These are phyloP conservation scores for button mushroom (Agaricus bisporus) DNA, from an alignment of 768 basidiomycete species.

Conservation along the genomic window DNA sequence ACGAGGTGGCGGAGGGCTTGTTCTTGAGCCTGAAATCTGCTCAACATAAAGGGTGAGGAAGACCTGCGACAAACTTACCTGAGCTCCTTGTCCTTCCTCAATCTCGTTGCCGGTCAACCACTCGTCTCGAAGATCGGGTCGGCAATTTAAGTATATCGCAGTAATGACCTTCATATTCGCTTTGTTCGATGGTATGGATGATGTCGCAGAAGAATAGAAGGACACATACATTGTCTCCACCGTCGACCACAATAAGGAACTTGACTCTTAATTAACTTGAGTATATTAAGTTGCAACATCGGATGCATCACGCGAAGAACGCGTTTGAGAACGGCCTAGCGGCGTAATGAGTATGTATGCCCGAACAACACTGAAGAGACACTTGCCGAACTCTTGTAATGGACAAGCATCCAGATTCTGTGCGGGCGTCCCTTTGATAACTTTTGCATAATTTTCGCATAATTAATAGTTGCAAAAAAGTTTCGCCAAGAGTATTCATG, in stretches of 20 bases:
- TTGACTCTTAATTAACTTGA: conserved; percentile 98
- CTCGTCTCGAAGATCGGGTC: conserved; percentile 95
- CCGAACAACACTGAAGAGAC: background rate
- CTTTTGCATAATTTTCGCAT: conserved; percentile 97
- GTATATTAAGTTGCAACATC: conserved; percentile 86
- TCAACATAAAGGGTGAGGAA: background rate
- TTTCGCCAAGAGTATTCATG: conserved; percentile 97
- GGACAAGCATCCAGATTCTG: conserved; percentile 91
- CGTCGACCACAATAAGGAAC: conserved; percentile 97
- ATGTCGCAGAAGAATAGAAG: conserved; percentile 4
- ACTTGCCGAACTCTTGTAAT: conserved; percentile 95
- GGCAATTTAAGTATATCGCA: conserved; percentile 93
- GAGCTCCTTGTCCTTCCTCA: conserved; percentile 87
- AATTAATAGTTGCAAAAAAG: conserved; percentile 96
- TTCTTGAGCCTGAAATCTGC: conserved; percentile 72
- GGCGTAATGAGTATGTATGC: background rate
- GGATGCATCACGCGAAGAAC: conserved; percentile 93
- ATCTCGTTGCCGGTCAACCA: conserved; percentile 94
- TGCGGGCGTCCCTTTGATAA: conserved; percentile 92
- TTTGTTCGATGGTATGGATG: conserved; percentile 24
- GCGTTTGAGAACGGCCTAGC: conserved; percentile 89
- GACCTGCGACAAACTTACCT: conserved; percentile 39
- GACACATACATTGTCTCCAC: conserved; percentile 85
- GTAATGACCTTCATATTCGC: conserved; percentile 99
- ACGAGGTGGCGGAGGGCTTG: conserved; percentile 90